A percentile compares a stretch with the other conserved stretches of the same genome.
phyloP scores from a whole-genome alignment of 805 yeast species.

The Yarrowia sp. region DNA sequence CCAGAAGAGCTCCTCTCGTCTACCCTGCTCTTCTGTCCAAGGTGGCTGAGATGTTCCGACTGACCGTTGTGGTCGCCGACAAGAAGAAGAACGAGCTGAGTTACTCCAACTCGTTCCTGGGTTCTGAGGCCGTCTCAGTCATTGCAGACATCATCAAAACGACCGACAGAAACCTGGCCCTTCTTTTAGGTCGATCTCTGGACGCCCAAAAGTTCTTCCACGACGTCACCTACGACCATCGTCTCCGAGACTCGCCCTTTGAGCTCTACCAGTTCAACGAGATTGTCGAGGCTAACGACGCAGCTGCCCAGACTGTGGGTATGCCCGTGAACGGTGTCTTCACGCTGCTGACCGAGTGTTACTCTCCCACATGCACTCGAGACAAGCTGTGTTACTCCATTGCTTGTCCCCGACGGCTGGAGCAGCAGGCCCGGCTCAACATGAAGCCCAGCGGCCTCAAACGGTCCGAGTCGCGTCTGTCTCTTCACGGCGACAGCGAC shows the following conservation, averaged over 20 bases:
- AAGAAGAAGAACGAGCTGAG: slow-evolving; percentile 89
- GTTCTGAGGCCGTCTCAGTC: slow-evolving; percentile 91
- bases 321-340: slow-evolving; percentile 83
- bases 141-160: slow-evolving; percentile 85
- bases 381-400: slow-evolving; percentile 90
- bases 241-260: slow-evolving; percentile 82
- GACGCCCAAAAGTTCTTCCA: slow-evolving; percentile 95
- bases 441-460: slow-evolving; percentile 81
- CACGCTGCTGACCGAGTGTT: slow-evolving; percentile 90
- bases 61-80: slow-evolving; percentile 71
- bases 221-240: slow-evolving; percentile 93
- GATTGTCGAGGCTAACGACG: slow-evolving; percentile 40
- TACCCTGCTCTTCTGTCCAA: slow-evolving; percentile 89
- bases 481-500: slow-evolving; percentile 71
- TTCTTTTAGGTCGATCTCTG: slow-evolving; percentile 85
- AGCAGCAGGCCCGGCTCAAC: slow-evolving; percentile 92
- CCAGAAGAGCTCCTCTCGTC: slow-evolving; percentile 67
- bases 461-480: slow-evolving; percentile 72
- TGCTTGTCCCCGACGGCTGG: slow-evolving; percentile 94
- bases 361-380: slow-evolving; percentile 94
- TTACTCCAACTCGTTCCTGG: slow-evolving; percentile 92
- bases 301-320: slow-evolving; percentile 40
- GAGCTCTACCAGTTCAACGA: slow-evolving; percentile 82
- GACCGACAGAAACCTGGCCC: slow-evolving; percentile 87
- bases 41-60: slow-evolving; percentile 81